Evolutionary conservation across 148 eudicot species (phyloP).

Genomic region (Diospyros kaki): DNA sequence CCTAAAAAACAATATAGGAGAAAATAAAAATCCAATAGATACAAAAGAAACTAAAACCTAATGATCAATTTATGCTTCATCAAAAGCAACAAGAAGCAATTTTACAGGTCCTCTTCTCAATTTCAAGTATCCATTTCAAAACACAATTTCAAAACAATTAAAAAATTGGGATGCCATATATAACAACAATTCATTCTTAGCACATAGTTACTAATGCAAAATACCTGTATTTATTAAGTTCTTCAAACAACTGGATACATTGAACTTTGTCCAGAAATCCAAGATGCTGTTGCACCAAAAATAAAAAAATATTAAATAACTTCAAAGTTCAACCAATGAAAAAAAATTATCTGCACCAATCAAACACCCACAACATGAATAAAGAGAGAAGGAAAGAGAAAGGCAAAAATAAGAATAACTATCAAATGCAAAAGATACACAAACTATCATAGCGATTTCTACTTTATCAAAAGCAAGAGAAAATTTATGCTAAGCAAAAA

Average conservation of each 20-base stretch:
- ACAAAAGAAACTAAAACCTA: too few species aligned
- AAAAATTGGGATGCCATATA: too few species aligned
- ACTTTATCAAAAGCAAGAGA: neutral
- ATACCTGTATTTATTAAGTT: conserved; percentile 88
- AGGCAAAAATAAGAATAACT: neutral
- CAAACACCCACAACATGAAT: neutral
- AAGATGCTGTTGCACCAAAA: conserved; percentile 31
- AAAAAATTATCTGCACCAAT: neutral
- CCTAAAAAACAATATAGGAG: too few species aligned
- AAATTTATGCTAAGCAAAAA: neutral
- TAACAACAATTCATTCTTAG: too few species aligned
- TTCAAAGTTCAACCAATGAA: conserved; percentile 1
- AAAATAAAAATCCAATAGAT: too few species aligned
- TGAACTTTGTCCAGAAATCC: conserved; percentile 67
- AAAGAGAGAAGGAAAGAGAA: neutral
- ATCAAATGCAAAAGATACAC: neutral
- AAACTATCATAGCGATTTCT: neutral
- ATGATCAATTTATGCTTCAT: too few species aligned
- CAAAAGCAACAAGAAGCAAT: too few species aligned
- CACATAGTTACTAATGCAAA: too few species aligned
- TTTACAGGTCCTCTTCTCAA: too few species aligned
- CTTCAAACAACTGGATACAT: conserved; percentile 71
- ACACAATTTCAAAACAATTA: too few species aligned
- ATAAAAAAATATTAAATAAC: neutral
- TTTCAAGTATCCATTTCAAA: too few species aligned